Conservation (phyloP, 1,284 basidiomycete species). For the Heterobasidion occidentale region DNA sequence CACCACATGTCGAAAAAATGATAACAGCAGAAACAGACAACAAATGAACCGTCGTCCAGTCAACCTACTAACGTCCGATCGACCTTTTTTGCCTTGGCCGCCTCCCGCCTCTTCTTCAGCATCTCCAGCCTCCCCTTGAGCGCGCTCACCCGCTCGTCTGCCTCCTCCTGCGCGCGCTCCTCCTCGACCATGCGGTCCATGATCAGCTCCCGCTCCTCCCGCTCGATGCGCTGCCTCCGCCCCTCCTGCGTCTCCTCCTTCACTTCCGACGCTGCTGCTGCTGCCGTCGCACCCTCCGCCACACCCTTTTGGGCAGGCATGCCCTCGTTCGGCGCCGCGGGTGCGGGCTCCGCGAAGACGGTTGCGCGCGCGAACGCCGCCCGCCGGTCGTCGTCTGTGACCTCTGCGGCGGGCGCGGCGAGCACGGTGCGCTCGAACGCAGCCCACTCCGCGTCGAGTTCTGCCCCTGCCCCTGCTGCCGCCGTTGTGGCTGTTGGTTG, state of each 20-base stretch:
- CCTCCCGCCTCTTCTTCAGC: slow-evolving; percentile 47
- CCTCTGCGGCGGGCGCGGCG: slow-evolving; percentile 20
- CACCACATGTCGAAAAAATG: background rate
- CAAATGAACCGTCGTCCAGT: background rate
- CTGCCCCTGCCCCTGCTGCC: slow-evolving; percentile 14
- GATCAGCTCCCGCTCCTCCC: slow-evolving; percentile 72
- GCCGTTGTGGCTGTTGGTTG: slow-evolving; percentile 9
- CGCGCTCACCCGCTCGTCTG: slow-evolving; percentile 60
- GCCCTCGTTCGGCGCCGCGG: slow-evolving; percentile 42
- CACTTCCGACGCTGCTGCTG: slow-evolving; percentile 16
- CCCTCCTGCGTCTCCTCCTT: slow-evolving; percentile 37
- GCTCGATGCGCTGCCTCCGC: slow-evolving; percentile 38
- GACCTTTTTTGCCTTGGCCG: slow-evolving; percentile 22
- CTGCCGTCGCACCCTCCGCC: slow-evolving; percentile 14
- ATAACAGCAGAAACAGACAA: no score
- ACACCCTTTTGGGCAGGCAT: slow-evolving; percentile 34
- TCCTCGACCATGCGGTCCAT: slow-evolving; percentile 77
- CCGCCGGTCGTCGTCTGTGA: slow-evolving; percentile 17
- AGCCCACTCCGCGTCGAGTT: slow-evolving; percentile 60
- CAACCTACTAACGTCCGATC: slow-evolving; percentile 3
- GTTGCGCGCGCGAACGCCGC: slow-evolving; percentile 65
- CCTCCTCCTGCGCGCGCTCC: slow-evolving; percentile 77
- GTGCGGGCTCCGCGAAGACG: slow-evolving; percentile 57
- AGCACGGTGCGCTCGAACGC: slow-evolving; percentile 60
- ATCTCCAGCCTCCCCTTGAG: slow-evolving; percentile 61